phyloP scores from a whole-genome alignment of 164 flowering plant genomes.

The Akebia trifoliata region DNA sequence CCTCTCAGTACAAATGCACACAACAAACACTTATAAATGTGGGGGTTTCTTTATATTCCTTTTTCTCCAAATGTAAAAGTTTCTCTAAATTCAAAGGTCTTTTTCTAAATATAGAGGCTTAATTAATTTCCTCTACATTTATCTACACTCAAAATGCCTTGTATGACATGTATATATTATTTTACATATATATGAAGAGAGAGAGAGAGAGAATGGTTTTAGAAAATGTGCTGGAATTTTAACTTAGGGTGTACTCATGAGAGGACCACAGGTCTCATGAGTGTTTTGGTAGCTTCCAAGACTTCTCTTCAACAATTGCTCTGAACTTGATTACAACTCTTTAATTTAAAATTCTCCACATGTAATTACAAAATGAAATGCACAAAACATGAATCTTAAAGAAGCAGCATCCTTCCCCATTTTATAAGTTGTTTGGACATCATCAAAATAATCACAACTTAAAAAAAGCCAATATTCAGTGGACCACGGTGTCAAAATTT shows the following conservation, averaged over 20 bases:
- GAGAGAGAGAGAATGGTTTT: conserved; percentile 11
- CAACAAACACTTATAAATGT: too few species aligned
- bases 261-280: conserved; percentile 28
- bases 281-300: conserved; percentile 29
- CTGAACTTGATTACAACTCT: conserved; percentile 12
- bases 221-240: conserved; percentile 24
- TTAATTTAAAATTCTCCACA: conserved; percentile 10
- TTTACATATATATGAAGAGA: neutral
- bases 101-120: too few species aligned
- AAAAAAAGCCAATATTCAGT: neutral
- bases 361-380: neutral
- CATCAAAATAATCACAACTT: too few species aligned
- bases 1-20: neutral
- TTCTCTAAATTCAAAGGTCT: too few species aligned
- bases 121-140: too few species aligned
- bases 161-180: too few species aligned
- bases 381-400: conserved; percentile 16
- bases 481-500: neutral
- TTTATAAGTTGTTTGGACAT: neutral
- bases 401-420: conserved; percentile 18
- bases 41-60: neutral
- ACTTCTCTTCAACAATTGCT: conserved; percentile 11
- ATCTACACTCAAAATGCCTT: too few species aligned
- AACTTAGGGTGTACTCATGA: conserved; percentile 33
- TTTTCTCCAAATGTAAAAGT: conserved; percentile 5